Evolutionary conservation across 306 rosid genomes (phyloP).

Genomic region (Elaeagnus macrophylla): DNA sequence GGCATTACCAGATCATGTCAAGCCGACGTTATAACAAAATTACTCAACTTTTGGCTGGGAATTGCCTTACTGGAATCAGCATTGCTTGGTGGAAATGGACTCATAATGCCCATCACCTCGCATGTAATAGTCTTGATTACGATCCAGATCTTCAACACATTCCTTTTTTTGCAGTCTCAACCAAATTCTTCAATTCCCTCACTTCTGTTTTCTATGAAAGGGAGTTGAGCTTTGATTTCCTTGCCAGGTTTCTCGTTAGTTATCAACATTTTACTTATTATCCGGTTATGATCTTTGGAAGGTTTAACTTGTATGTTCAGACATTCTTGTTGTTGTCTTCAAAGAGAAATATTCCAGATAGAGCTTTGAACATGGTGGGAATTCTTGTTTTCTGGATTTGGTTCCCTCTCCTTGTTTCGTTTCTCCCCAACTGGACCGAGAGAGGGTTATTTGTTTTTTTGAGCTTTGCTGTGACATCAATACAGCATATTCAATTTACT

Average conservation of each 20-base stretch:
- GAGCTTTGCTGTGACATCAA: conserved; percentile 26
- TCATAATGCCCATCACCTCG: conserved; percentile 34
- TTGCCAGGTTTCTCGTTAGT: conserved; percentile 27
- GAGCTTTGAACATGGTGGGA: conserved; percentile 18
- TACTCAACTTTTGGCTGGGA: conserved; percentile 27
- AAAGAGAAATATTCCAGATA: conserved; percentile 14
- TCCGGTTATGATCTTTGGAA: conserved; percentile 30
- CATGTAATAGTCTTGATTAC: conserved; percentile 32
- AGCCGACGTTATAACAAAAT: conserved; percentile 18
- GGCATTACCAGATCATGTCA: conserved; percentile 28
- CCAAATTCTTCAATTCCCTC: conserved; percentile 11
- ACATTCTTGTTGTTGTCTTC: conserved; percentile 26
- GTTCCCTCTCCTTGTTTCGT: conserved; percentile 28
- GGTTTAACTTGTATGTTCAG: conserved; percentile 28
- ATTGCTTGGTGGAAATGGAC: conserved; percentile 50
- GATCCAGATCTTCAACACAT: conserved; percentile 38
- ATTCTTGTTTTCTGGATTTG: conserved; percentile 31
- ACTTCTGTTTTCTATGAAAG: conserved; percentile 28
- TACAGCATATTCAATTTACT: conserved; percentile 40
- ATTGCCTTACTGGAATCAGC: conserved; percentile 32
- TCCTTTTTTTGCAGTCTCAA: conserved; percentile 29
- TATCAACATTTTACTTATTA: conserved; percentile 31
- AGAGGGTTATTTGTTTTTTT: conserved; percentile 25
- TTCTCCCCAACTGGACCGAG: conserved; percentile 24
- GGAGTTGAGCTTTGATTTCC: conserved; percentile 18